Evolutionary conservation across 176 grass and related monocot genomes (phyloP).

Genomic region (barley (Hordeum vulgare)): DNA sequence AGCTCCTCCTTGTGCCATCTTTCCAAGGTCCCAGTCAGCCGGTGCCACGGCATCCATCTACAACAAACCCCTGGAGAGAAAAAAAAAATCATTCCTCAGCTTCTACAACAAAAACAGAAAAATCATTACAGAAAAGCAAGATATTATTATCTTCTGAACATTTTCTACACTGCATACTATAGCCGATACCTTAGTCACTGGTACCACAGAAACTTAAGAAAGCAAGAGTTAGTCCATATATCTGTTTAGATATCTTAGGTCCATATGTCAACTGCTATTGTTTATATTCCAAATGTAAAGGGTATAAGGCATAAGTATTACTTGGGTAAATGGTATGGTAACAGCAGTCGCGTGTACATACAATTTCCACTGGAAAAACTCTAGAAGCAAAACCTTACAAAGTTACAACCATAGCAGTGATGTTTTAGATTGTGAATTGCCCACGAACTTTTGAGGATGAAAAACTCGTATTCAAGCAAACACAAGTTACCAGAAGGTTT

Average conservation of each 20-base stretch:
- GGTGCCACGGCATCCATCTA: too few relatives aligned
- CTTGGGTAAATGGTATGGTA: background rate
- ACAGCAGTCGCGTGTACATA: background rate
- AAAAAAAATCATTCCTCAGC: background rate
- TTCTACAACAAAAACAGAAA: background rate
- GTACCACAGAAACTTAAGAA: too few relatives aligned
- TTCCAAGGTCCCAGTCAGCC: too few relatives aligned
- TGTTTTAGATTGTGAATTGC: background rate
- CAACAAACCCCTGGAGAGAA: too few relatives aligned
- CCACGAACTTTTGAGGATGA: too few relatives aligned
- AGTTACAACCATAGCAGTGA: background rate
- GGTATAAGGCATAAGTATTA: background rate
- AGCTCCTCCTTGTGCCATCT: background rate
- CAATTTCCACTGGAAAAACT: background rate
- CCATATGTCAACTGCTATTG: background rate
- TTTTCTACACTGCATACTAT: too few relatives aligned
- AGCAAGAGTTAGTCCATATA: background rate
- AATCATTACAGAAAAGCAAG: background rate
- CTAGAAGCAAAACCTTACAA: background rate
- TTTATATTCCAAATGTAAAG: background rate
- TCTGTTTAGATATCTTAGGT: background rate
- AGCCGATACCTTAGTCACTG: too few relatives aligned
- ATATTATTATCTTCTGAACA: background rate
- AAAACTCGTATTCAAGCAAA: background rate
- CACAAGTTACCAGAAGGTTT: background rate